Percentiles rank a stretch among this genome's conserved stretches.
Evolutionary conservation across 192 early-diverging fungal species (phyloP).

Genomic region (Coemansia umbellata): DNA sequence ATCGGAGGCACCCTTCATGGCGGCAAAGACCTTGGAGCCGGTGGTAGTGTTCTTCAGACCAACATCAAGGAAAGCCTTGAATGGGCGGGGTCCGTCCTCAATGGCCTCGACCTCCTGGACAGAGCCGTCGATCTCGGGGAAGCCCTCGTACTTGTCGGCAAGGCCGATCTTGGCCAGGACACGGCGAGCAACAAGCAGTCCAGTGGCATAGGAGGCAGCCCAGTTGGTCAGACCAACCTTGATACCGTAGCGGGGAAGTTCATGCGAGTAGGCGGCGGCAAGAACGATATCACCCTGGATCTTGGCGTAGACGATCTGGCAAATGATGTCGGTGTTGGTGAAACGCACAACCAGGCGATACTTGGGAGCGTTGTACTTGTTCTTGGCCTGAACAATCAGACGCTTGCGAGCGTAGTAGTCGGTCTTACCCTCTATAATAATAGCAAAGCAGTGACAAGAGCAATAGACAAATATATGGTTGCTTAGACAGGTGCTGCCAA

Average conservation of each 20-base stretch:
- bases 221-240: slow-evolving; percentile 99
- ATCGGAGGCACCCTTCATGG: slow-evolving; percentile 98
- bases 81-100: slow-evolving; percentile 92
- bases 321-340: slow-evolving; percentile 97
- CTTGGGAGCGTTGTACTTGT: slow-evolving; percentile 99
- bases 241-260: slow-evolving; percentile 93
- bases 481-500: neutral
- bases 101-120: slow-evolving; percentile 81
- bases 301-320: slow-evolving; percentile 98
- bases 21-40: slow-evolving; percentile 95
- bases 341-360: slow-evolving; percentile 99
- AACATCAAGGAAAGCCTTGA: slow-evolving; percentile 97
- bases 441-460: neutral
- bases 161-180: slow-evolving; percentile 91
- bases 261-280: slow-evolving; percentile 93
- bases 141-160: slow-evolving; percentile 95
- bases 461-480: neutral
- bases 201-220: slow-evolving; percentile 97
- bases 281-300: slow-evolving; percentile 96
- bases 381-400: slow-evolving; percentile 98
- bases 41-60: slow-evolving; percentile 97
- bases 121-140: slow-evolving; percentile 85
- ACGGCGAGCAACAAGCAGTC: slow-evolving; percentile 95
- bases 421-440: slow-evolving; percentile 93
- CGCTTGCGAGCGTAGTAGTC: slow-evolving; percentile 99